Evolutionary conservation across 441 rosid genomes (phyloP), one percentile per base, ranked within the genome.

Genomic region (Dalechampia spathulata): DNA sequence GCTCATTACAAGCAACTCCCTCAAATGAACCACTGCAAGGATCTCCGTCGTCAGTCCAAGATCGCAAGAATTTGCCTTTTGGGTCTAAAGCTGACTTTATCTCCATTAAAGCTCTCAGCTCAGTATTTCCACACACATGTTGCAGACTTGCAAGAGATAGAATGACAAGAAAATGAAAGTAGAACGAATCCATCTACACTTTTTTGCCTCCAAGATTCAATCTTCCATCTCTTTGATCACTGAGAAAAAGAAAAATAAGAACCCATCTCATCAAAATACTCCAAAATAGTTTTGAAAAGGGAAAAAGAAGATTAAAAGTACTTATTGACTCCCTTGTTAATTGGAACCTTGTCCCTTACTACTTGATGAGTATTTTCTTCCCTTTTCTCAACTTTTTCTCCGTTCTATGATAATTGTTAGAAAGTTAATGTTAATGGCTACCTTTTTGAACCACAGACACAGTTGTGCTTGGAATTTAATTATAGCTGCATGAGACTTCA

Each of bases 1-100:
- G 65, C 59, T 78, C 87, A 62, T 90, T 75, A 76, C 99, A 93
- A 23, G 89, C 95, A 17, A 93, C 95, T 0, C 99, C 99, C 54
- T 78, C 82, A 63, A 90, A 93, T 0, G 90, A 76, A 38, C 75
- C 78, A n/a, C 63, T 58, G 52, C 99, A 93, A 1, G 90, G 96
- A 68, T 85, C 87, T 21, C 74, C 61, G 21, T 61, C 61, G 6
- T 52, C 56, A 0, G 76, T 66, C 99, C 99, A 93, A 5, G 97
- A 90, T 7, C 76, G 72, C 64, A 93, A 76, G 63, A 76, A 63
- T 42, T 73, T 79, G 68, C 73, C 76, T 5, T 70, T 51, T 3
- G 99, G 99, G 77, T 90, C 99, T 6, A 93, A 68, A 9, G 90
- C 75, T 22, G 84, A 69, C 75, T 93, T 90, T 28, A 91, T 45